Base-by-base conservation (phyloP, 1,139 yeast species). In the Yamadazyma taylorii region DNA sequence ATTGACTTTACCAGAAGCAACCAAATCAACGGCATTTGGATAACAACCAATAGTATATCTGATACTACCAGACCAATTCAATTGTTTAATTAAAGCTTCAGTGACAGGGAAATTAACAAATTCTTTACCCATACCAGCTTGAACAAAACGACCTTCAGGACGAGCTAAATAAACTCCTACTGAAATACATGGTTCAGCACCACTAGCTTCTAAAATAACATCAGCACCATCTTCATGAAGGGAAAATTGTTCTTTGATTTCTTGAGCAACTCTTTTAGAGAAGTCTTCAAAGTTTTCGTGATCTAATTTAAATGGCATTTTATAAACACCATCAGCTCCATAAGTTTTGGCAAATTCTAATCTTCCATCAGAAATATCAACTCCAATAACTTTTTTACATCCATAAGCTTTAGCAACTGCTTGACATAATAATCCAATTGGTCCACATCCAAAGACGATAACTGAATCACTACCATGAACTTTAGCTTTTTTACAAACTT, bases 61-160 rank as follows among this genome's bases (percentile, higher is more conserved):
- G 81, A 67, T 47, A 83, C 68, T 38, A 70, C 75, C 41, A 81
- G 85, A 8, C 89, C 80, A 39, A 75, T 75, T 70, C 48, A 83
- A 60, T 55, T 85, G 94, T 54, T 79, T 81, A 42, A 74, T 74
- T 32, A 79, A 74, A 40, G 84, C 66, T 40, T 73, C 78, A 28
- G 83, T 75, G 49, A 85, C 75, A 34, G 94, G 94, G 68, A 85
- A 79, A 38, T 62, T 66, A 41, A 80, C 72, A 40, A 71, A 64
- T 34, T 77, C 80, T 34, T 67, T 70, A 17, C 86, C 86, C 73
- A 80, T 81, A 12, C 89, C 89, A 17, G 82, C 85, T 52, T 80
- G 85, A 17, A 81, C 82, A 48, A 70, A 76, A 24, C 73, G 61
- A 10, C 84, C 88, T 36, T 81, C 85, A 24, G 75, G 66, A 34